Evolutionary conservation across 371 early-diverging fungal genomes (phyloP).

Genomic region (Mucor racemosus): DNA sequence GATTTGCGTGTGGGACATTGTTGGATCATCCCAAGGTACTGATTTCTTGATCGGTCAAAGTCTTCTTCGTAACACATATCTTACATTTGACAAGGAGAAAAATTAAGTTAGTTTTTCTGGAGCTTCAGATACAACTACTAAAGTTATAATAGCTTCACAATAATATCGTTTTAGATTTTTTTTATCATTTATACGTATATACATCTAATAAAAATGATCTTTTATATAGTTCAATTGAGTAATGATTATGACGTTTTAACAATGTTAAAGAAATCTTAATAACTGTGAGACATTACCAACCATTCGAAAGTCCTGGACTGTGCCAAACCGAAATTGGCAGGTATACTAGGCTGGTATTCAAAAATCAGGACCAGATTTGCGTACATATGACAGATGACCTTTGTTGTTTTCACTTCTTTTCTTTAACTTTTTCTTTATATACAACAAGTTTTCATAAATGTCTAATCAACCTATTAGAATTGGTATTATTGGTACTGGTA

Average conservation of each 20-base stretch:
- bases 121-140: neutral
- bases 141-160: neutral
- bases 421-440: neutral
- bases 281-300: too few relatives aligned
- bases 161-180: neutral
- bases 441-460: conserved; percentile 2
- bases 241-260: too few relatives aligned
- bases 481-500: conserved; percentile 59
- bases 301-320: too few relatives aligned
- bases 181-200: neutral
- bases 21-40: neutral
- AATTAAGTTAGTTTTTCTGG: conserved; percentile 38
- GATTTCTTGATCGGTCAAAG: conserved; percentile 41
- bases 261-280: too few relatives aligned
- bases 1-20: conserved; percentile 38
- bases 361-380: too few relatives aligned
- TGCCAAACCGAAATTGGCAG: too few relatives aligned
- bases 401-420: neutral
- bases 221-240: neutral
- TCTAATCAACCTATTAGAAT: conserved; percentile 41
- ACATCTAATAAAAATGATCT: neutral
- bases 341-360: too few relatives aligned
- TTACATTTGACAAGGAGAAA: conserved; percentile 35
- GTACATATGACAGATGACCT: neutral
- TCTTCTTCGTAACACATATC: conserved; percentile 34